phyloP scores from a whole-genome alignment of 192 early-diverging fungal species.

The Nowakowskiella sp. region DNA sequence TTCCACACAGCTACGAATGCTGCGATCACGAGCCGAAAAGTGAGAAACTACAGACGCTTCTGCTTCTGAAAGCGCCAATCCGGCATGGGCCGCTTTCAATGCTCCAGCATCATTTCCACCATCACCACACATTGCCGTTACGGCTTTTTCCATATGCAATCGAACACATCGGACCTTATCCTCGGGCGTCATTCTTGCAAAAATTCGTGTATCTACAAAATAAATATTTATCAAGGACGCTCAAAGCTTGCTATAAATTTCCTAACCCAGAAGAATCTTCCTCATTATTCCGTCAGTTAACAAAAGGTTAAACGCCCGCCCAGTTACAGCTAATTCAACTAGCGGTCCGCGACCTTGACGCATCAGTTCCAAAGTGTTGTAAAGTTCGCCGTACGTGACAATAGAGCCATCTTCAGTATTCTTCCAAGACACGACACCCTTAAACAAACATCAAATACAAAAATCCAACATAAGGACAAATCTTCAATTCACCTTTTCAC shows the following conservation, averaged over 20 bases:
- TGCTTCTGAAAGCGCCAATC: constrained; percentile 70
- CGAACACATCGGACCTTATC: constrained; percentile 68
- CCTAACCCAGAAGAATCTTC: constrained; percentile 36
- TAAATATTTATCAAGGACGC: not conserved
- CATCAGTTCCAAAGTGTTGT: not conserved
- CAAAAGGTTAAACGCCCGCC: constrained; percentile 55
- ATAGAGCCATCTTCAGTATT: constrained; percentile 12
- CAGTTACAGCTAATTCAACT: constrained; percentile 66
- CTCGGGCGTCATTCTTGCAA: constrained; percentile 71
- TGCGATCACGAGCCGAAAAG: constrained; percentile 58
- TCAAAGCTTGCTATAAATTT: not conserved
- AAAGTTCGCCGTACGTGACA: constrained; percentile 3
- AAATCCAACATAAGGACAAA: constrained; percentile 11
- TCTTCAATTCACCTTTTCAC: constrained; percentile 19
- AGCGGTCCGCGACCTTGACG: constrained; percentile 18
- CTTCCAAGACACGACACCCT: constrained; percentile 13
- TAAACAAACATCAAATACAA: not conserved
- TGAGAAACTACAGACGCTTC: constrained; percentile 81
- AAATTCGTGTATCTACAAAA: constrained; percentile 54
- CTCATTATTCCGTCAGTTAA: constrained; percentile 31
- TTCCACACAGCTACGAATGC: constrained; percentile 60
- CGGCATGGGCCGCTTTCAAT: constrained; percentile 69
- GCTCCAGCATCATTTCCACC: constrained; percentile 84
- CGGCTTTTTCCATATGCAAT: constrained; percentile 67
- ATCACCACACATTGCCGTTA: constrained; percentile 84